Conservation (phyloP, 768 basidiomycete species). For the Naganishia onofrii region DNA sequence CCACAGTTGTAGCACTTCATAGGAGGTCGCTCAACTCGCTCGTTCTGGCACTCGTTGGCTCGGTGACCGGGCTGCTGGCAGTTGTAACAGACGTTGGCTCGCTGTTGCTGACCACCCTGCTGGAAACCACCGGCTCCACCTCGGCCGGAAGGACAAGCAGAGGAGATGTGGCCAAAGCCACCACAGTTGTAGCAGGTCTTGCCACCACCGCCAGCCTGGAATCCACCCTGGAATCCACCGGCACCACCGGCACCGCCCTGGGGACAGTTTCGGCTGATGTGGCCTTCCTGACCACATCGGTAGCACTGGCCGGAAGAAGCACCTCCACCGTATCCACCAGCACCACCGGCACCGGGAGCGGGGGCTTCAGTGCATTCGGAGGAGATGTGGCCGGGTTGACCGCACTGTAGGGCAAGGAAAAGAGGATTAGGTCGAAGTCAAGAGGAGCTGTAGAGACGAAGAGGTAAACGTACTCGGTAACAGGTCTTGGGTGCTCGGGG, state of each 20-base stretch:
- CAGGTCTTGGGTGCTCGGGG: slow-evolving; percentile 49
- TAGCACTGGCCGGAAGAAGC: slow-evolving; percentile 48
- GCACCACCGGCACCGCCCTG: slow-evolving; percentile 42
- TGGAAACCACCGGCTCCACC: not conserved
- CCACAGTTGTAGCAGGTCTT: slow-evolving; percentile 35
- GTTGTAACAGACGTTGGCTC: slow-evolving; percentile 32
- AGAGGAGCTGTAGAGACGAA: too few relatives aligned
- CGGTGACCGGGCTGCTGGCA: slow-evolving; percentile 36
- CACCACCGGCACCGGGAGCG: slow-evolving; percentile 38
- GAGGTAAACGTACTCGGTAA: slow-evolving; percentile 38
- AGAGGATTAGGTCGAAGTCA: not conserved
- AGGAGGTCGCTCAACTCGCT: slow-evolving; percentile 32
- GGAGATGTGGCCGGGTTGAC: slow-evolving; percentile 51
- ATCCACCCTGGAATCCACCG: slow-evolving; percentile 39
- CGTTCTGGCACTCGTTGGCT: slow-evolving; percentile 34
- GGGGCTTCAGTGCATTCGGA: slow-evolving; percentile 46
- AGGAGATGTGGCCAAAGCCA: slow-evolving; percentile 50
- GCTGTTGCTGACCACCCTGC: not conserved
- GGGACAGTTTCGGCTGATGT: slow-evolving; percentile 50
- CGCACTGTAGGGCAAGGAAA: slow-evolving; percentile 34
- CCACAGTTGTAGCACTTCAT: slow-evolving; percentile 42
- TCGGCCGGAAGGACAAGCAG: slow-evolving; percentile 43
- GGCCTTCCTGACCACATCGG: slow-evolving; percentile 51
- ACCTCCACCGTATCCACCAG: slow-evolving; percentile 35
- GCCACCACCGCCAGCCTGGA: slow-evolving; percentile 37